Conservation (phyloP, 768 basidiomycete species). For the Mycena pura region DNA sequence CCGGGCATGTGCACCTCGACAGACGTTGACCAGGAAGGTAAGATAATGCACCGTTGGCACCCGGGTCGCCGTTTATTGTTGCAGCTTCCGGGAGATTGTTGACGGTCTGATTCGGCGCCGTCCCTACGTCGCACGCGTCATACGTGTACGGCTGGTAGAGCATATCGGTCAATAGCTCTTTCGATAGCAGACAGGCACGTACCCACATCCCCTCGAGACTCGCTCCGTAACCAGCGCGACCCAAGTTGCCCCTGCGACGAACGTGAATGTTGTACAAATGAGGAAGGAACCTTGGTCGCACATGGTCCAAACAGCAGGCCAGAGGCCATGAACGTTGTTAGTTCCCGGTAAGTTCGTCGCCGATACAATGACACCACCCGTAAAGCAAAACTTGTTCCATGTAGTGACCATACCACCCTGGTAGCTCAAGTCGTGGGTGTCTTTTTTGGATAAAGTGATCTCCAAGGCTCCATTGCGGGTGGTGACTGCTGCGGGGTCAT, state of each 20-base stretch:
- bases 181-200: conserved; percentile 20
- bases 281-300: conserved; percentile 64
- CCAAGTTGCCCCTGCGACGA: conserved; percentile 22
- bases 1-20: conserved; percentile 86
- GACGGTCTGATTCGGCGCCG: conserved; percentile 80
- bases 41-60: conserved; percentile 63
- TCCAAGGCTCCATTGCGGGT: conserved; percentile 78
- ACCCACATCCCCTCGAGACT: conserved; percentile 79
- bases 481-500: conserved; percentile 79
- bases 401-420: conserved; percentile 65
- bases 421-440: conserved; percentile 76
- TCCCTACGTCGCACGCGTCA: conserved; percentile 93
- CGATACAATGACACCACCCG: conserved; percentile 79
- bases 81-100: conserved; percentile 70
- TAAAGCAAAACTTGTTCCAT: conserved; percentile 94
- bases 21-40: conserved; percentile 89
- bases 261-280: conserved; percentile 10
- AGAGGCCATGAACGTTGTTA: conserved; percentile 69
- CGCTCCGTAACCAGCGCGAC: conserved; percentile 86
- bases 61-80: conserved; percentile 62
- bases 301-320: conserved; percentile 86
- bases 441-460: conserved; percentile 72
- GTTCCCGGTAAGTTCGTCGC: conserved; percentile 74
- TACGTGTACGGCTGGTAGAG: conserved; percentile 77
- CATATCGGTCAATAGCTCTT: too few species aligned